A percentile compares a stretch with the other conserved stretches of the same genome.
These are phyloP conservation scores for Kuraishia cidri DNA, from an alignment of 805 yeast genomes.

Conservation along the genomic window DNA sequence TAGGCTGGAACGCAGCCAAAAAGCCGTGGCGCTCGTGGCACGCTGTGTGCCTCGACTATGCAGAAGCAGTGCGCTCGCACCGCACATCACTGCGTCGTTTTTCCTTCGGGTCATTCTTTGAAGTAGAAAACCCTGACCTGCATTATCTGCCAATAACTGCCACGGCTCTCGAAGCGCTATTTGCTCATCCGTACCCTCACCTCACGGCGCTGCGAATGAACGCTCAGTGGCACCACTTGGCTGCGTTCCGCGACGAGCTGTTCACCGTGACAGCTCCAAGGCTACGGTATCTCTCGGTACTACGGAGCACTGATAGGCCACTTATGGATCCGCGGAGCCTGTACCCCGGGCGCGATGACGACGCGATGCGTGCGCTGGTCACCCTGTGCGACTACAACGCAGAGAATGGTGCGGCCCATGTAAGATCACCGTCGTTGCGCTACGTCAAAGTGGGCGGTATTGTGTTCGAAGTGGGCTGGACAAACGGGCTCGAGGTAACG, in stretches of 20 bases:
- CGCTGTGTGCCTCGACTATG: constrained; percentile 1
- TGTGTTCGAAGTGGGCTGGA: constrained; percentile 2
- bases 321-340: constrained; percentile 27
- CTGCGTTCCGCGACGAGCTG: neutral
- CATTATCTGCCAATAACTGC: neutral
- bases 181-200: neutral
- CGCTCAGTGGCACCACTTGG: neutral
- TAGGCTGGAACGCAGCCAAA: constrained; percentile 3
- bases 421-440: neutral
- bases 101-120: constrained; percentile 1
- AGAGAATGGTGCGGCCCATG: neutral
- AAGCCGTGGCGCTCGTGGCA: neutral
- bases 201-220: constrained; percentile 2
- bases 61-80: constrained; percentile 2
- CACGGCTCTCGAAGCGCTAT: neutral
- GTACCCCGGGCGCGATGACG: constrained; percentile 28
- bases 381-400: constrained; percentile 4
- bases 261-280: constrained; percentile 5
- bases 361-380: constrained; percentile 28
- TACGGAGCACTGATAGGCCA: constrained; percentile 27
- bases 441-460: constrained; percentile 3
- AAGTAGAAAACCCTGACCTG: neutral
- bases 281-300: constrained; percentile 18
- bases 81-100: constrained; percentile 1
- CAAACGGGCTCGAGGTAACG: constrained; percentile 1